Base-by-base conservation (phyloP, 2,329 filamentous ascomycete genomes). In the Fusarium tjaetaba region DNA sequence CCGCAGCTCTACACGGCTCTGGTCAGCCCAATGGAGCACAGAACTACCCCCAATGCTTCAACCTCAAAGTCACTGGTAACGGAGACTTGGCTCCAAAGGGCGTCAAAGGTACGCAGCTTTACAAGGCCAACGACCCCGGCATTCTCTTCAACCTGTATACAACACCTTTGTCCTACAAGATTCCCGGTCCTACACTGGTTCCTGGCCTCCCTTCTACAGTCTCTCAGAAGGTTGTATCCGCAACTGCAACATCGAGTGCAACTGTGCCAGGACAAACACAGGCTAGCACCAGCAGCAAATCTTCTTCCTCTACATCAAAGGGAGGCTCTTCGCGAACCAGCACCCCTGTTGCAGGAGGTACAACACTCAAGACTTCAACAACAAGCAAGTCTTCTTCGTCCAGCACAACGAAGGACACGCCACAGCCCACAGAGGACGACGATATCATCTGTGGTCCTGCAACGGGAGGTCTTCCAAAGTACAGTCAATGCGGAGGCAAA, bases 1-100 rank as follows among this genome's bases (percentile, higher is more conserved):
- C 13, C 14, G 14, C 32, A 34, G 86, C 86, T 5, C 78, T 88
- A n/a, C 86, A 88, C 60, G 77, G 80, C 0, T 82, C 82, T 3
- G 80, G 81, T 20, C 68, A 78, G 5, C 81, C 82, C 32, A 85
- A 86, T 57, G 86, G 86, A 30, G 86, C 86, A 1, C 86, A 88
- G 79, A 83, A 84, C 68, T 88, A 88, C 73, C 86, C 86, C 13
- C 84, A 87, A 78, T 88, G 86, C 76, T 80, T 87, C 68, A 87
- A 87, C 68, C 78, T 87, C 32, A 80, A 83, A 68, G 82, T 88
- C 49, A 83, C 80, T 48, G 85, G 85, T 9, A 80, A 79, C n/a
- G 82, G 83, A 20, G 76, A 78, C 36, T 78, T 82, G 5, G 77
- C 76, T 28, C 80, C 81, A 11, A 63, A 65, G 10, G 81, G 80